Base-by-base conservation (phyloP, 2,329 filamentous ascomycete species). In the Emmonsiellopsis sp. region DNA sequence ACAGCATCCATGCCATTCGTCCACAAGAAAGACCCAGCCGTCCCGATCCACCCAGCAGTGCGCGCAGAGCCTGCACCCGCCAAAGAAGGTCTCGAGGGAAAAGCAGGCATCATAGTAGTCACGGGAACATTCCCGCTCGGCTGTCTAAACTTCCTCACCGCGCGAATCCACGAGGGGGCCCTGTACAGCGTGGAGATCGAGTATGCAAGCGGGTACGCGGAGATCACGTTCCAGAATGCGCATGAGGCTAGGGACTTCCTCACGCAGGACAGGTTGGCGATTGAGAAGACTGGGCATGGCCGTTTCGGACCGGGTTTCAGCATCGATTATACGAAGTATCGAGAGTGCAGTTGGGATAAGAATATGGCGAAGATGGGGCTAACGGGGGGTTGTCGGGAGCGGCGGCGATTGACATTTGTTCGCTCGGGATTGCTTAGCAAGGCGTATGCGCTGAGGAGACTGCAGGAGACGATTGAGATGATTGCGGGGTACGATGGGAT, bases 391-490 rank as follows among this genome's bases (percentile, higher is more conserved):
- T 57, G 61, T 50, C 65, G 67, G 43, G 70, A 73, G 55, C 66
- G 71, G 34, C 70, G 71, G 20, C 69, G 71, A 50, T 62, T 73
- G 43, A 73, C 71, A 5, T 71, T 73, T 61, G 68, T 67, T 38
- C 64, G 69, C 42, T 64, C 67, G 47, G 64, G 67, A 38, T 61
- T 73, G 7, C 70, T 73, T 58, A 64, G 62, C 8, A 63, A 66
- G 45, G 59, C 62, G 13, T 55, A 69, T 60, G 65, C 63, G 30
- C 61, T 66, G 10, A 61, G 62, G 10, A 66, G 63, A 43, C 71
- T 72, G 62, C 63, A 62, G 51, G 63, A 63, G 20, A 69, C 71
- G 52, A 61, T 73, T 26, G 50, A 53, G 37, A 62, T 63, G 15
- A 55, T 64, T 32, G 58, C 72, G 32, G 65, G 70, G 7, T 50